Base-by-base conservation (phyloP, 2,329 filamentous ascomycete genomes). In the Verticillium dahliae region DNA sequence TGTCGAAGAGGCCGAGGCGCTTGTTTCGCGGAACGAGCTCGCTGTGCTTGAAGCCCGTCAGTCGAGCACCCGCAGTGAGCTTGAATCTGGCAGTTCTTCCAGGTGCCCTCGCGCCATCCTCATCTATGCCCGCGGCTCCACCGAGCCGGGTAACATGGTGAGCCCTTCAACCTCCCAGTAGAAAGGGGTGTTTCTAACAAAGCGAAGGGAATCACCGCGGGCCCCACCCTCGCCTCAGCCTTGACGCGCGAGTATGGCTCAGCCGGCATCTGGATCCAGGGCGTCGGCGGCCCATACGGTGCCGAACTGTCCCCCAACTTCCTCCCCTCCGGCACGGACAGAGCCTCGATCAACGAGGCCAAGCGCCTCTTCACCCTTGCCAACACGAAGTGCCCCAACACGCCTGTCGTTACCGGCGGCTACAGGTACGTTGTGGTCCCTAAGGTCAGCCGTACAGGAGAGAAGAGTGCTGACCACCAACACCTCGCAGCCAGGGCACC, bases 331-430 rank as follows among this genome's bases (percentile, higher is more conserved):
- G 76, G 77, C 45, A 78, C 77, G 1, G 69, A 70, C 39, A 54
- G 55, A 4, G 71, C 62, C 5, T 75, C 76, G 37, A 80, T 81
- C 61, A 60, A 69, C 1, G 78, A 78, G 60, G 78, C 76, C 38
- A 73, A 72, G 31, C 67, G 70, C 4, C 73, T 79, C 38, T 76
- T 80, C 66, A 67, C 71, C 3, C 60, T 74, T 27, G 78, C 79
- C 14, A 65, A 71, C 67, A 67, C 67, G 10, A 78, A 79, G 64
- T 82, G 80, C 60, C 79, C 79, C 9, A 67, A 74, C 22, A 71
- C 78, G 0, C 70, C 73, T 50, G 73, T 81, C 33, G 70, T 80
- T 1, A 74, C 77, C 1, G 79, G 75, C 54, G 79, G 72, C 6
- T 74, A 74, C 63, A 73, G 67, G 67, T 69, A 38, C 14, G 45